A percentile compares a stretch with the other conserved stretches of the same genome.
phyloP scores from a whole-genome alignment of 2,329 filamentous ascomycete genomes.

The Ploettnerulaceae sp. region DNA sequence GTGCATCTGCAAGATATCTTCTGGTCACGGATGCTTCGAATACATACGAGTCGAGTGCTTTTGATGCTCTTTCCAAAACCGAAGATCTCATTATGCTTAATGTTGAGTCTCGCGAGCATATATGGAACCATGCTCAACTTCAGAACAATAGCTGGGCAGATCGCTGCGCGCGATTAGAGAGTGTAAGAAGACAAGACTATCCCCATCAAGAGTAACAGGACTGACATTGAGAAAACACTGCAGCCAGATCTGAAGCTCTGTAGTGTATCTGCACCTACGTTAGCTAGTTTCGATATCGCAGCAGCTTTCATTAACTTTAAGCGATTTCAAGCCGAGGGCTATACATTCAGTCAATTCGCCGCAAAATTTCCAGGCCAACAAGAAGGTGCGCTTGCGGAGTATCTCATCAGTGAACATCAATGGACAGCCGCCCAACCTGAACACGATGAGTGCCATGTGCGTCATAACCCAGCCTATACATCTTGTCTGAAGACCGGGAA shows the following conservation, averaged over 20 bases:
- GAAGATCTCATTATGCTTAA: slow-evolving; percentile 8
- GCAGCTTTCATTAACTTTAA: slow-evolving; percentile 8
- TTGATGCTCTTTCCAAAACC: slow-evolving; percentile 1
- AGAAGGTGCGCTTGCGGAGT: background rate
- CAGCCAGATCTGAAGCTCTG: slow-evolving; percentile 8
- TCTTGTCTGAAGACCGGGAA: slow-evolving; percentile 10
- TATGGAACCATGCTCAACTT: slow-evolving; percentile 7
- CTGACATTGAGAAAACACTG: background rate
- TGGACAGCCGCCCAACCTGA: background rate
- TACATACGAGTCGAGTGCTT: slow-evolving; percentile 10
- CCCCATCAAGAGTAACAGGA: background rate
- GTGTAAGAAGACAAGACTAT: background rate
- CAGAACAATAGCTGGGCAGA: slow-evolving; percentile 7
- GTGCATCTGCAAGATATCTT: slow-evolving; percentile 9
- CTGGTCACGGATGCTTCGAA: slow-evolving; percentile 10
- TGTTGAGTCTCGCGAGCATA: slow-evolving; percentile 4
- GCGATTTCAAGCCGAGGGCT: slow-evolving; percentile 2
- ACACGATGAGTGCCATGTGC: background rate
- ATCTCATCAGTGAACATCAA: background rate
- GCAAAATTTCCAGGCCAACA: background rate
- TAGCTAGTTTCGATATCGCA: slow-evolving; percentile 4
- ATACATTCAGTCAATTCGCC: background rate
- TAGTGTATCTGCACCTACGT: background rate
- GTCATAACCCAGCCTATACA: slow-evolving; percentile 9
- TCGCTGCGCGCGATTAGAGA: slow-evolving; percentile 7